These are phyloP conservation scores for Cladosporium halotolerans DNA, from an alignment of 2,329 filamentous ascomycete species.

Conservation along the genomic window DNA sequence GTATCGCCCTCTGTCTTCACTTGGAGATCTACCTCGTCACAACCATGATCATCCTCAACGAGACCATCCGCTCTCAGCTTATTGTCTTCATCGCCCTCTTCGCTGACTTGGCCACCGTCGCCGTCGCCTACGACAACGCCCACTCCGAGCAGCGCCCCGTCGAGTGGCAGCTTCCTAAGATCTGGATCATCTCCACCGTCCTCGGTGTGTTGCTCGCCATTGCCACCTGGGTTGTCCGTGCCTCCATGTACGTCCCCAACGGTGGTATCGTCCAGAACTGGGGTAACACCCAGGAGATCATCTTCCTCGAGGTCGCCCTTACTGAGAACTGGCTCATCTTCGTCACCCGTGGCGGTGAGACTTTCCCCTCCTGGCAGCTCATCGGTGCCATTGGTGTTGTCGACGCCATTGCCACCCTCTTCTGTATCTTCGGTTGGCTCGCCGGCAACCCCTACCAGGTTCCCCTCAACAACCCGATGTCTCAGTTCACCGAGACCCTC, in stretches of 20 bases:
- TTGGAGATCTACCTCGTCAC: conserved; percentile 71
- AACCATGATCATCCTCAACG: conserved; percentile 74
- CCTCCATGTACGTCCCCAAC: conserved; percentile 60
- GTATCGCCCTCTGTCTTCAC: conserved; percentile 68
- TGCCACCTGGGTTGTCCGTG: conserved; percentile 68
- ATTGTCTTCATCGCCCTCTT: conserved; percentile 76
- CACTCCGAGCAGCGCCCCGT: conserved; percentile 69
- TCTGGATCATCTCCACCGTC: conserved; percentile 68
- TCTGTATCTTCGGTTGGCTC: conserved; percentile 71
- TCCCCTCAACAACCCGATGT: conserved; percentile 37
- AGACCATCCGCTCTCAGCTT: conserved; percentile 65
- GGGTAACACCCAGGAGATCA: conserved; percentile 66
- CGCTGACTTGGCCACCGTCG: conserved; percentile 72
- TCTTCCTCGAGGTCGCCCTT: conserved; percentile 48
- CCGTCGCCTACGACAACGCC: conserved; percentile 72
- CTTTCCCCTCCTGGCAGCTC: conserved; percentile 69
- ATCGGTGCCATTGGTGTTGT: conserved; percentile 65
- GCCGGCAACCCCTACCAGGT: conserved; percentile 44
- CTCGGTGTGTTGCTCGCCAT: conserved; percentile 62
- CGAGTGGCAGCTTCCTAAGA: conserved; percentile 76
- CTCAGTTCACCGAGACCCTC: conserved; percentile 29
- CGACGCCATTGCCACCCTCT: conserved; percentile 65
- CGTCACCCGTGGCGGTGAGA: conserved; percentile 56
- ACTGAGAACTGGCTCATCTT: conserved; percentile 52
- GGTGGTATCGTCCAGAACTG: conserved; percentile 71